Base-by-base conservation (phyloP, 2,329 filamentous ascomycete species). In the Hypoxylon sp. region DNA sequence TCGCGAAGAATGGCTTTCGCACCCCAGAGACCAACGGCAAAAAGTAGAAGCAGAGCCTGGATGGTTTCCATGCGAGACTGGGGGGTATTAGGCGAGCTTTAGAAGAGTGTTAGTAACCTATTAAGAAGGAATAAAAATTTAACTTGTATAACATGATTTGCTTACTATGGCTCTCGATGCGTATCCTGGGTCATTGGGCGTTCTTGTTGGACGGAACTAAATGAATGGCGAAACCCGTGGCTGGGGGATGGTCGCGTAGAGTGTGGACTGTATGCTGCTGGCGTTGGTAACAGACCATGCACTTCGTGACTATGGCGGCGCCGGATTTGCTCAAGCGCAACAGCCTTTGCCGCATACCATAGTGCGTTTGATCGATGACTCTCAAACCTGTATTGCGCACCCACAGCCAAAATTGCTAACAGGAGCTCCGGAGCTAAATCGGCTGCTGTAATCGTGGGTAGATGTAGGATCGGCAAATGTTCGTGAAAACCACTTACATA, bases 401-500 rank as follows among this genome's bases (percentile, higher is more conserved):
- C 89, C 1, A 92, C 86, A 0, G 91, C 89, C 21, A 90, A 82
- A 14, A 93, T 86, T 0, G 90, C 90, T 28, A 93, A 79, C 4
- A 92, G 80, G 3, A 93, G 80, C 76, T 93, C 91, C 0, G 90
- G 86, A 0, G 89, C 87, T n/a, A 88, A 84, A n/a, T 89, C 86
- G 6, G 86, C 85, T 0, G 89, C 85, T 1, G 84, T 83, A 50
- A 93, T 82, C 0, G 90, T 92, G 0, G 91, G 88, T 4, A 92
- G 80, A 75, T 93, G 91, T 28, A 93, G 80, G 67, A 93, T 84
- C 0, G 85, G 85, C 0, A 87, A 74, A 65, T 86, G 83, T 57
- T 86, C 84, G 60, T 87, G 84, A 63, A 93, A 92, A 0, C 90
- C 90, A 63, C 85, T 87, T 58, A 92, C 86, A 72, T 92, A 93